Base-by-base conservation (phyloP, 805 yeast genomes). In the Pichia pseudocactophila region DNA sequence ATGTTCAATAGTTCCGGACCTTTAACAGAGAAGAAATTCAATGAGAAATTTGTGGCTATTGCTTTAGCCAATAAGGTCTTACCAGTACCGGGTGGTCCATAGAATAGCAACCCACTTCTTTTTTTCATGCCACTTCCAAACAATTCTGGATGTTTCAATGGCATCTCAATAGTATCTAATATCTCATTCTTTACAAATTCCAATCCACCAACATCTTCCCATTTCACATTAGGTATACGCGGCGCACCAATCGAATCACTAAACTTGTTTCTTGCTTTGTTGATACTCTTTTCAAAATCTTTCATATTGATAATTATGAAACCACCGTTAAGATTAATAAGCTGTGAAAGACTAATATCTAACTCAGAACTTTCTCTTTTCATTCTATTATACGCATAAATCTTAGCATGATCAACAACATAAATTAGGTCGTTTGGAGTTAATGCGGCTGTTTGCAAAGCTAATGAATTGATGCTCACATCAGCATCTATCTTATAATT, bases 71-170 rank as follows among this genome's bases (percentile, higher is more conserved):
- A 69, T 25, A 92, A 68, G 0, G 98, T 92, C 59, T 92, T 92
- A 52, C 98, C 98, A 0, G 98, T 92, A 19, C 98, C 98, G 0
- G 98, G 98, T 0, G 98, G 98, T 0, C 98, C 98, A 64, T 92
- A 92, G 59, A 92, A 88, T 49, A 92, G 64, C 31, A 92, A 84
- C 38, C 98, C 98, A 55, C 94, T 81, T 62, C 98, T 73, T 58
- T 90, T 90, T 61, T 92, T 90, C 58, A 92, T 75, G 0, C 97
- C 97, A 36, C 80, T 79, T 39, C 79, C 73, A 62, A 90, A 90
- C 43, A 92, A 65, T 51, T 87, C 95, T 0, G 97, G 97, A 58
- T 84, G 89, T 54, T 85, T 87, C 57, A 90, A 68, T 2, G 98
- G 98, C 83, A 90, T 77, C 52, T 90, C 97, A 46, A 92, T 89